Evolutionary conservation across 2,329 filamentous ascomycete species (phyloP), one percentile per base, ranked within the genome.

Genomic region (Stemphylium lycopersici): DNA sequence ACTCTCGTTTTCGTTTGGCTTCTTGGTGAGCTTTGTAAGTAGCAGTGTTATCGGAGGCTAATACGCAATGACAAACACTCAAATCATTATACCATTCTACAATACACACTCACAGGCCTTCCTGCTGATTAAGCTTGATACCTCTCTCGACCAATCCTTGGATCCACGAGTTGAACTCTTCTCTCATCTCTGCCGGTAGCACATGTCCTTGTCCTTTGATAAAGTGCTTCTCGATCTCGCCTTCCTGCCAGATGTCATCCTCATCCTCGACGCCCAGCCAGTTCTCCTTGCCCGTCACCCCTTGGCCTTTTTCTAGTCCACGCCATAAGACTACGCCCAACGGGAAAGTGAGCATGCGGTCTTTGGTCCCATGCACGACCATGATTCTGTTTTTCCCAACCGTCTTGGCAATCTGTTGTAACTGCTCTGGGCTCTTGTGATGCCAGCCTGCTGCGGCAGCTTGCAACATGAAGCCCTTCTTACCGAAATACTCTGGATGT

Each of bases 401-500:
- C 24, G 73, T 76, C 62, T 91, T 86, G 0, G 83, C 89, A 58
- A 96, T 79, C 57, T 82, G 77, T 60, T 76, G 77, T 40, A 96
- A 75, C 75, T 96, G 88, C 55, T 77, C 81, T 0, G 83, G 73
- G 11, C 81, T 85, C 80, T 96, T 96, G 74, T 85, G 78, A 74
- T 96, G 92, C 84, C 90, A 90, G 0, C 86, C 89, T 0, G 88
- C 90, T 0, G 91, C 92, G 45, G 91, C 79, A 2, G 90, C 83
- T 78, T 96, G 92, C 63, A 90, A 79, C 29, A 95, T 70, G 72
- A 95, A 91, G 1, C 90, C 90, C 29, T 79, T 80, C 41, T 80
- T 81, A 3, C 83, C 84, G 71, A 91, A 93, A 5, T 79, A 79
- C 0, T 80, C 77, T 1, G 81, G 77, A 53, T 89, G 81, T 13